Percentiles rank a stretch among this genome's conserved stretches.
Evolutionary conservation across 768 basidiomycete species (phyloP).

Genomic region (Panaeolus cyanescens): DNA sequence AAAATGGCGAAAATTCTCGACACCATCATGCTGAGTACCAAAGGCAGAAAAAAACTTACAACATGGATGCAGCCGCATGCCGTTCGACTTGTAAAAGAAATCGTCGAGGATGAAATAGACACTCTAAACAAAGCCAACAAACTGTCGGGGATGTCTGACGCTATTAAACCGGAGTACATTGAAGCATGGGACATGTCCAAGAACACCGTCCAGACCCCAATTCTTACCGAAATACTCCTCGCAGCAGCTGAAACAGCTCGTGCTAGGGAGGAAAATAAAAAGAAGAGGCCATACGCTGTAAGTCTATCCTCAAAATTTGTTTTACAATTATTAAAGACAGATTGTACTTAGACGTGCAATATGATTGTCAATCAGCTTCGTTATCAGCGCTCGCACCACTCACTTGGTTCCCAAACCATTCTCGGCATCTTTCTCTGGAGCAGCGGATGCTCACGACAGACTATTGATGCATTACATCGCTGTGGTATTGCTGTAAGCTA

Average conservation of each 20-base stretch:
- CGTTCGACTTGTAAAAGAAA: neutral
- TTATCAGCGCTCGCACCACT: neutral
- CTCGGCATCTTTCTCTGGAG: constrained; percentile 8
- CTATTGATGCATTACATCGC: constrained; percentile 2
- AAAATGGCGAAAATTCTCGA: constrained; percentile 1
- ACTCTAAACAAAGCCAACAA: neutral
- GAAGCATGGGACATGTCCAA: neutral
- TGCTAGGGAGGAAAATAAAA: constrained; percentile 4
- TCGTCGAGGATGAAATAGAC: constrained; percentile 3
- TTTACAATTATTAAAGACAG: too few species aligned
- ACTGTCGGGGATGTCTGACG: neutral
- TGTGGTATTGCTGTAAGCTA: neutral
- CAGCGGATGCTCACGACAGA: constrained; percentile 5
- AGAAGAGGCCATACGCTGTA: neutral
- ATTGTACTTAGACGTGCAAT: too few species aligned
- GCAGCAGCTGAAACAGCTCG: neutral
- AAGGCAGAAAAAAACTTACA: neutral
- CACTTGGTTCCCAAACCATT: neutral
- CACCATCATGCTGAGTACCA: neutral
- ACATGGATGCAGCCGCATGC: neutral
- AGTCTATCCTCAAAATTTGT: too few species aligned
- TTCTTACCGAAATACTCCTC: neutral
- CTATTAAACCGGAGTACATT: constrained; percentile 1
- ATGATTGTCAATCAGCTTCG: too few species aligned
- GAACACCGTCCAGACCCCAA: neutral